These are phyloP conservation scores for Albugo laibachii DNA, from an alignment of 352 stramenopile genomes.

Conservation along the genomic window DNA sequence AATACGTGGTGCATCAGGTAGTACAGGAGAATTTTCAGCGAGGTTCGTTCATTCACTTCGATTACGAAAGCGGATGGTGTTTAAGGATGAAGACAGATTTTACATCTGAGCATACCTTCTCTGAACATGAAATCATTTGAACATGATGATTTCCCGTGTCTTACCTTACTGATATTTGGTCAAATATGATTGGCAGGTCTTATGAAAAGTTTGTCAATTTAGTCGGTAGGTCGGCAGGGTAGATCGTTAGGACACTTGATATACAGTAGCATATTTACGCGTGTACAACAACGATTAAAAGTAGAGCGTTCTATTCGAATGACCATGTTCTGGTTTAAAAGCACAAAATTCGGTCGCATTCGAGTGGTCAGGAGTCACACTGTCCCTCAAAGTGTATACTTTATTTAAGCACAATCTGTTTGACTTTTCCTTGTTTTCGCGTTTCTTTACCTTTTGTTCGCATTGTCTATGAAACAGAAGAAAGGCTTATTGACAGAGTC, in stretches of 20 bases:
- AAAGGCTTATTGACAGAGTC: no score
- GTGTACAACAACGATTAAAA: neutral
- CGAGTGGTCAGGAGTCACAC: no score
- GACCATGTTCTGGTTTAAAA: conserved; percentile 75
- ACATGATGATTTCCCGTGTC: neutral
- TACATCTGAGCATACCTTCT: conserved; percentile 95
- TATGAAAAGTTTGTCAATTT: conserved; percentile 72
- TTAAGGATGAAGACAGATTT: conserved; percentile 98
- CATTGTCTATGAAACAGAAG: no score
- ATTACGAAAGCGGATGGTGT: conserved; percentile 98
- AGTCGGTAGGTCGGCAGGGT: conserved; percentile 30
- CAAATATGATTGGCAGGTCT: conserved; percentile 28
- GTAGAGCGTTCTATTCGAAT: conserved; percentile 74
- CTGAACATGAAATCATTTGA: conserved; percentile 80
- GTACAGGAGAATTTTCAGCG: conserved; percentile 98
- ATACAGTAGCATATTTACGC: neutral
- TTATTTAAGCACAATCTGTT: no score
- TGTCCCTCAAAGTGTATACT: no score
- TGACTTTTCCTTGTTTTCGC: no score
- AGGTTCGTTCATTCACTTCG: conserved; percentile 99
- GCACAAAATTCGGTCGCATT: no score
- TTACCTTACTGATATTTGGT: no score
- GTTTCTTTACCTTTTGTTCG: no score
- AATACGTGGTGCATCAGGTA: conserved; percentile 84
- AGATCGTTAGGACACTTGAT: no score